phyloP scores from a whole-genome alignment of 2,329 filamentous ascomycete species.

The Stylonectria norvegica region DNA sequence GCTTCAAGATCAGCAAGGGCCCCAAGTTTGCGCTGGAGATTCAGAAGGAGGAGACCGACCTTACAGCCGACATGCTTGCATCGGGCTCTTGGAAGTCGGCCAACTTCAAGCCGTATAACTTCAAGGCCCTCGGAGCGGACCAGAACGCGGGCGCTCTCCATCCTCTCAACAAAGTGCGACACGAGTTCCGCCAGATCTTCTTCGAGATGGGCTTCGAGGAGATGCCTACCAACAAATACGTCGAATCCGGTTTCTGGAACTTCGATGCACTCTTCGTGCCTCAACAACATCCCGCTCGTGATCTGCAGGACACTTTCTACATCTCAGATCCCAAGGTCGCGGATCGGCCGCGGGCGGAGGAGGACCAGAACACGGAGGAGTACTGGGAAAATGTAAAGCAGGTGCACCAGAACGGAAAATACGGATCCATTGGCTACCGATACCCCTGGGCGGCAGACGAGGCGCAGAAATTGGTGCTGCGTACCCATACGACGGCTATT shows the following conservation, averaged over 20 bases:
- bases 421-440: constrained; percentile 91
- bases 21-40: constrained; percentile 86
- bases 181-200: constrained; percentile 97
- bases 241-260: constrained; percentile 99
- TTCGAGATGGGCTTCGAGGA: constrained; percentile 99
- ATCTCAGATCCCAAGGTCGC: constrained; percentile 82
- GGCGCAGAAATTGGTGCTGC: constrained; percentile 79
- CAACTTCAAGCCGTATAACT: constrained; percentile 73
- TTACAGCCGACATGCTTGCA: constrained; percentile 89
- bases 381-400: constrained; percentile 87
- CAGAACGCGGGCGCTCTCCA: constrained; percentile 61
- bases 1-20: constrained; percentile 80
- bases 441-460: constrained; percentile 92
- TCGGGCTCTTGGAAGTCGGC: constrained; percentile 89
- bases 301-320: constrained; percentile 98
- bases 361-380: constrained; percentile 67
- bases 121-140: constrained; percentile 66
- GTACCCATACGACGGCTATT: constrained; percentile 93
- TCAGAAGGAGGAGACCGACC: constrained; percentile 87
- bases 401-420: constrained; percentile 89
- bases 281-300: constrained; percentile 91
- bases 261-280: constrained; percentile 96
- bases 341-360: constrained; percentile 60
- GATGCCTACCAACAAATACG: constrained; percentile 91
- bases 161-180: constrained; percentile 87